Conservation (phyloP, 768 basidiomycete genomes). For the Sporobolomyces pararoseus region DNA sequence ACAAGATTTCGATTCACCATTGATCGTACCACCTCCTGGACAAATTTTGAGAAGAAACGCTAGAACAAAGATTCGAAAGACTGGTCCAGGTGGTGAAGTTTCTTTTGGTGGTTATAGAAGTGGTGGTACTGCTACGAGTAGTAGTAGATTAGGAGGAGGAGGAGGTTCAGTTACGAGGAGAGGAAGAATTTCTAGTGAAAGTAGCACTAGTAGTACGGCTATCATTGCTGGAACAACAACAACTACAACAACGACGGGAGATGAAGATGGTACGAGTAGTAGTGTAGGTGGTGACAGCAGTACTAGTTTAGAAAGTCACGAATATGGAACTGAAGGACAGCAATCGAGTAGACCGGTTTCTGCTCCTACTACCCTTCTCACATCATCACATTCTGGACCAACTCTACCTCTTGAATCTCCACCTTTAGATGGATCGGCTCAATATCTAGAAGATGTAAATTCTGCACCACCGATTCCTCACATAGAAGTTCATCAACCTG, state of each 20-base stretch:
- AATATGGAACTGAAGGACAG: constrained; percentile 34
- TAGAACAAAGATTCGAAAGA: constrained; percentile 91
- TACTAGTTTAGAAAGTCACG: background rate
- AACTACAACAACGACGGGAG: no score
- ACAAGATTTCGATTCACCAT: constrained; percentile 57
- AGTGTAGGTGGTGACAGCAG: no score
- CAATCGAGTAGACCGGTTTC: constrained; percentile 10
- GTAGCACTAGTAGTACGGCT: no score
- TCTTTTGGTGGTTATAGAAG: background rate
- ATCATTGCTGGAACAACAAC: no score
- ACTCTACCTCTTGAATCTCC: constrained; percentile 1
- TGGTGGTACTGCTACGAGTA: no score
- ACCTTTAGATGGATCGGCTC: constrained; percentile 11
- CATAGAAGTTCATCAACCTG: background rate
- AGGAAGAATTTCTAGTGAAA: constrained; percentile 11
- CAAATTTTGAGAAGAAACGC: constrained; percentile 86
- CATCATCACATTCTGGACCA: no score
- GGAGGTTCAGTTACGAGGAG: background rate
- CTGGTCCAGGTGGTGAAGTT: constrained; percentile 63
- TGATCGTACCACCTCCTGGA: constrained; percentile 78
- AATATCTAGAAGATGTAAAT: constrained; percentile 13
- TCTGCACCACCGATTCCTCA: background rate
- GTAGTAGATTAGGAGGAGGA: no score
- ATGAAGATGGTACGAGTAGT: background rate
- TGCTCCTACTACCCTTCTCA: no score